Base-by-base conservation (phyloP, 2,329 filamentous ascomycete genomes). In the Ilyonectria mors-panacis region DNA sequence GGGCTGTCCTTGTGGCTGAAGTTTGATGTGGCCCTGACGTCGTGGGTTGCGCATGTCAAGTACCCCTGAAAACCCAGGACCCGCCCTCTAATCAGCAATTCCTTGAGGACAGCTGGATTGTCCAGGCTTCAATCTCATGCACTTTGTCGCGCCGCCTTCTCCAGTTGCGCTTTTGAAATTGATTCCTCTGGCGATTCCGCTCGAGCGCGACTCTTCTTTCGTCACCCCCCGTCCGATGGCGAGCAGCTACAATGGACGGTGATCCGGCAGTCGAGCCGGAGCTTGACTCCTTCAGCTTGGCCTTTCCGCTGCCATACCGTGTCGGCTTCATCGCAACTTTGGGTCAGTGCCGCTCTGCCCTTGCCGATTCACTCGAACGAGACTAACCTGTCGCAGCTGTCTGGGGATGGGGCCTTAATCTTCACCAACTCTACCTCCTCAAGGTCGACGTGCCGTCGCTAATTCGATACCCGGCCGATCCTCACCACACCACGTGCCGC, bases 331-430 rank as follows among this genome's bases (percentile, higher is more conserved):
- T 98, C 75, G 84, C 96, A 70, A 92, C 97, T 59, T 84, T 97
- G 70, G 95, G 94, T 97, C 85, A 70, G 87, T 75, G 35, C 53
- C 67, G 39, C 19, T 15, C 17, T 47, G 26, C 64, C 30, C 23
- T 28, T 9, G 57, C 26, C 17, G 21, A 51, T 10, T 19, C 26
- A 54, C n/a, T 26, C 26, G 30, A 72, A 51, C 8, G 9, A 57
- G 42, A 35, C 66, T 70, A 54, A 70, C 61, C 44, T 39, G n/a
- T 33, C 21, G 67, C 72, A 97, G 94, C 94, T 74, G 91, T 97
- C 77, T 98, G 95, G 95, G 94, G 94, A 79, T 99, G 95, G 94
- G 94, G 92, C 72, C 82, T 93, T 74, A 98, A 98, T 83, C 89
- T 98, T 45, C 94, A 98, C 79, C 95, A 94, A 82, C 90, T 98